Evolutionary conservation across 352 stramenopile genomes (phyloP).

Genomic region (Discostella stelligera): DNA sequence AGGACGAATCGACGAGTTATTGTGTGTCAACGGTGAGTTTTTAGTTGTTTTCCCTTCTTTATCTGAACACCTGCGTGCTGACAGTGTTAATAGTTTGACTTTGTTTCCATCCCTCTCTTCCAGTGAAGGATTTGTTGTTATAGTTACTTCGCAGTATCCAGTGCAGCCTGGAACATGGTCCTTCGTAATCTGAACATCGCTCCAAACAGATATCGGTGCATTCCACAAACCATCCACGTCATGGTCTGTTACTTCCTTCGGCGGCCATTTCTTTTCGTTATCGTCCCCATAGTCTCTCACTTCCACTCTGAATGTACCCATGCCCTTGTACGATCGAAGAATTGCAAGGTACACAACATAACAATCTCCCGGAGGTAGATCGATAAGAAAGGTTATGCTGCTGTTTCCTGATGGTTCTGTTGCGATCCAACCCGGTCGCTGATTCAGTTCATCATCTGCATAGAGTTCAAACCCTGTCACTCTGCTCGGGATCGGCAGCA

Average conservation of each 20-base stretch:
- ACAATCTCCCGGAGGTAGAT: constrained; percentile 46
- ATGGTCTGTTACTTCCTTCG: constrained; percentile 29
- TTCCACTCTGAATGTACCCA: constrained; percentile 53
- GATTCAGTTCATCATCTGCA: constrained; percentile 36
- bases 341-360: constrained; percentile 59
- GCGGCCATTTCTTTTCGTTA: constrained; percentile 21
- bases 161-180: constrained; percentile 46
- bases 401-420: constrained; percentile 46
- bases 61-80: constrained; percentile 40
- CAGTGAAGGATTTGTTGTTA: constrained; percentile 45
- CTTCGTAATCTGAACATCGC: constrained; percentile 52
- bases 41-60: too few relatives aligned
- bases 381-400: constrained; percentile 52
- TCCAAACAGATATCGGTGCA: constrained; percentile 58
- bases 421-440: constrained; percentile 56
- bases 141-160: constrained; percentile 55
- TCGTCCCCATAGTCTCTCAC: constrained; percentile 48
- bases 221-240: constrained; percentile 53
- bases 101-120: constrained; percentile 56
- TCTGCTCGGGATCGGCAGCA: constrained; percentile 29
- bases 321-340: constrained; percentile 59
- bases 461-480: constrained; percentile 40
- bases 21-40: too few relatives aligned
- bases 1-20: too few relatives aligned
- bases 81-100: constrained; percentile 60